These are phyloP conservation scores for Pichia sp. DNA, from an alignment of 1,139 yeast species.

Conservation along the genomic window DNA sequence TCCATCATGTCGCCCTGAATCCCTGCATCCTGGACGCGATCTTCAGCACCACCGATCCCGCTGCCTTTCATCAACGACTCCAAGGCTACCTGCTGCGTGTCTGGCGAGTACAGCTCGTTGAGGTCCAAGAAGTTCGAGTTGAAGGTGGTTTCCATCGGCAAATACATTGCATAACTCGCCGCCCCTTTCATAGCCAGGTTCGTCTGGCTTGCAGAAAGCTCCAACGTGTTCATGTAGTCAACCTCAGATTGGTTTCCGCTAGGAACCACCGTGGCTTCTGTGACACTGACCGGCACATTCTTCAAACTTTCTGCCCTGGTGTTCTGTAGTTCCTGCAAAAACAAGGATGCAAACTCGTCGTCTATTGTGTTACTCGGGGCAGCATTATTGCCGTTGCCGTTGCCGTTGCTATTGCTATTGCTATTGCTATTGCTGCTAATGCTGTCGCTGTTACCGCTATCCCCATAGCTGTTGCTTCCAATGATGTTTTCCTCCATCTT, in stretches of 20 bases:
- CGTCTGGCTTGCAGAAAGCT: neutral
- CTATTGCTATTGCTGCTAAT: neutral
- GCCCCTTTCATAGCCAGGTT: conserved; percentile 3
- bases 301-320: conserved; percentile 3
- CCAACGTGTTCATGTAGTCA: conserved; percentile 7
- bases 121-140: conserved; percentile 6
- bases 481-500: neutral
- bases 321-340: conserved; percentile 15
- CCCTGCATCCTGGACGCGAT: neutral
- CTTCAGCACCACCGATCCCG: neutral
- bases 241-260: neutral
- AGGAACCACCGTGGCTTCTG: neutral
- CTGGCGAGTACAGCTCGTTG: neutral
- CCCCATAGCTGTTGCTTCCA: neutral
- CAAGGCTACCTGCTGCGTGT: neutral
- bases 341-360: conserved; percentile 18
- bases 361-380: conserved; percentile 12
- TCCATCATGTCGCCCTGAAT: neutral
- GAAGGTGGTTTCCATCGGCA: conserved; percentile 12
- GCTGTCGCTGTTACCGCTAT: neutral
- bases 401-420: neutral
- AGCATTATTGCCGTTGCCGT: neutral
- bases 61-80: neutral
- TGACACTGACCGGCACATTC: neutral
- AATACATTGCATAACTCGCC: conserved; percentile 14